A percentile compares a stretch with the other conserved stretches of the same genome.
phyloP scores from a whole-genome alignment of 176 grass and related monocot species.

The Metroxylon sagu region DNA sequence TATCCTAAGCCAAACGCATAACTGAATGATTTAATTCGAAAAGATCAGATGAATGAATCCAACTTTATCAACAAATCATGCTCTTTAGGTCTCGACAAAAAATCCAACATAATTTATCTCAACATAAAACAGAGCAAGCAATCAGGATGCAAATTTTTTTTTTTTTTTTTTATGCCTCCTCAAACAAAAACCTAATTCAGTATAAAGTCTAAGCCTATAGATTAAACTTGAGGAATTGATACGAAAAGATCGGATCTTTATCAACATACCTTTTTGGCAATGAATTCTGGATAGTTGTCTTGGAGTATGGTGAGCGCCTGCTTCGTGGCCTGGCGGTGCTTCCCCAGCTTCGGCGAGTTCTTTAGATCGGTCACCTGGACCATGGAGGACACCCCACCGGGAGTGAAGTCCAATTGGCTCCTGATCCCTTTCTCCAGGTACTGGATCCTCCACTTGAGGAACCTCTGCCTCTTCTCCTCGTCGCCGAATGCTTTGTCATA shows the following conservation, averaged over 20 bases:
- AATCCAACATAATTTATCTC: no score
- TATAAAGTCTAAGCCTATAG: no score
- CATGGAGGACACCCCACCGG: constrained; percentile 74
- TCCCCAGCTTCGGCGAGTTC: constrained; percentile 89
- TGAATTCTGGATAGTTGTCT: constrained; percentile 98
- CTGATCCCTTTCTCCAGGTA: constrained; percentile 80
- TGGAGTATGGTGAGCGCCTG: constrained; percentile 81
- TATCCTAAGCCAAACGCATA: no score
- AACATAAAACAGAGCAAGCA: no score
- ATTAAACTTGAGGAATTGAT: neutral
- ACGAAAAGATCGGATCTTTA: neutral
- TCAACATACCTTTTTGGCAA: constrained; percentile 77
- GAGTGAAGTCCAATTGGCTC: constrained; percentile 65
- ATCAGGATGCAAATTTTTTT: no score
- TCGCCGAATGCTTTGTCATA: constrained; percentile 93
- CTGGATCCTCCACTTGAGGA: constrained; percentile 99
- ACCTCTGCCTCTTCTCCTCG: constrained; percentile 82
- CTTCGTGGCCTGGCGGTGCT: constrained; percentile 77
- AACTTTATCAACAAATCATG: no score
- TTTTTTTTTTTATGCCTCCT: no score
- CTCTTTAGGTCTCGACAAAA: no score
- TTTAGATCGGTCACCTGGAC: constrained; percentile 94
- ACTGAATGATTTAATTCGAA: no score
- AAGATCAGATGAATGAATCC: no score
- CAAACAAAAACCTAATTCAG: no score